Evolutionary conservation across 2,329 filamentous ascomycete genomes (phyloP).

Genomic region (Dryadomyces quercivorus): DNA sequence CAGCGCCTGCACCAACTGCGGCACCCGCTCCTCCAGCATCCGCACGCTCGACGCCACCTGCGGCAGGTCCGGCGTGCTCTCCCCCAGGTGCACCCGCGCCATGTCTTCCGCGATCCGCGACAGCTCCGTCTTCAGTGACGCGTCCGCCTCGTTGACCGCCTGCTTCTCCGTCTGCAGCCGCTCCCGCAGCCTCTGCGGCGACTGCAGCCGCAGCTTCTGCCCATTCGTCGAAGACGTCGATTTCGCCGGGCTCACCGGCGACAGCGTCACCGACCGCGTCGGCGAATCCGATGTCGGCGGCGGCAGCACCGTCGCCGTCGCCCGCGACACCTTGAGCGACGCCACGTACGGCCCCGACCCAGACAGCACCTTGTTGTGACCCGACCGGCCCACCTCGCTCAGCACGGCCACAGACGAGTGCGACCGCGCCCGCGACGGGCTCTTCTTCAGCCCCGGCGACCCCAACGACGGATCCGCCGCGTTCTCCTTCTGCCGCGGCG

Average conservation of each 20-base stretch:
- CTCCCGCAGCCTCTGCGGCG: constrained; percentile 67
- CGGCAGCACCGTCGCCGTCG: constrained; percentile 7
- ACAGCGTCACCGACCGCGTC: constrained; percentile 15
- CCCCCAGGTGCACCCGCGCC: constrained; percentile 34
- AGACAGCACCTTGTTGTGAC: constrained; percentile 38
- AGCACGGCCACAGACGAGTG: not conserved
- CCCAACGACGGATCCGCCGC: constrained; percentile 9
- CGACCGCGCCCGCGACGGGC: not conserved
- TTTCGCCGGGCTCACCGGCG: constrained; percentile 25
- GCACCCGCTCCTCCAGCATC: constrained; percentile 56
- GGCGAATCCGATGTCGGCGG: constrained; percentile 13
- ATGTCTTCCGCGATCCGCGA: constrained; percentile 73
- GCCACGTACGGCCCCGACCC: constrained; percentile 36
- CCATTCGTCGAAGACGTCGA: constrained; percentile 17
- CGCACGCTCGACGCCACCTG: constrained; percentile 43
- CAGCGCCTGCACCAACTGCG: constrained; percentile 45
- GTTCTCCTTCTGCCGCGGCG: constrained; percentile 39
- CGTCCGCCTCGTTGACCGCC: constrained; percentile 57
- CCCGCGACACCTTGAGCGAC: constrained; percentile 31
- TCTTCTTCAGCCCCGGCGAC: not conserved
- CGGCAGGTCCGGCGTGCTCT: constrained; percentile 16
- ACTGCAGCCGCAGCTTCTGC: constrained; percentile 54
- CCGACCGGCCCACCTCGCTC: constrained; percentile 17
- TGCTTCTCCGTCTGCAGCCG: constrained; percentile 73
- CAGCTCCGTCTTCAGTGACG: constrained; percentile 61